Conservation (phyloP, 140 eudicot genomes). For the Anethum foeniculum region DNA sequence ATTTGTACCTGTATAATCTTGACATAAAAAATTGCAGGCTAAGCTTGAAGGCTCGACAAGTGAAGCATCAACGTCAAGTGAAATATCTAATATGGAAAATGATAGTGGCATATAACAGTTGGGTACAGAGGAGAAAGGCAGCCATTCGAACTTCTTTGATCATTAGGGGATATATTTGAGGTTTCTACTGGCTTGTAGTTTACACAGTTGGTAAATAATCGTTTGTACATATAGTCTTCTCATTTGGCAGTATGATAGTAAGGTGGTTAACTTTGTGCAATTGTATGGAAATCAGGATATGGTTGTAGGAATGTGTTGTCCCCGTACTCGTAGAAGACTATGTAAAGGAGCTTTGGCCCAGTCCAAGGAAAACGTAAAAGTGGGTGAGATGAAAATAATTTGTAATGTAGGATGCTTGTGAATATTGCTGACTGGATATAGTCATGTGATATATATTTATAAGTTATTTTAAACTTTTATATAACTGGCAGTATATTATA, state of each 20-base stretch:
- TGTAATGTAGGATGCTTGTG: background rate
- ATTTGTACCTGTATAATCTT: background rate
- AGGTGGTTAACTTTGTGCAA: background rate
- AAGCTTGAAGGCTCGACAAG: constrained; percentile 8
- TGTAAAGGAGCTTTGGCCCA: background rate
- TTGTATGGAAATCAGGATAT: background rate
- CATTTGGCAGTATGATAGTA: background rate
- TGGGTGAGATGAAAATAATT: background rate
- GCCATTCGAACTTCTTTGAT: background rate
- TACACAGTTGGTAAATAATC: background rate
- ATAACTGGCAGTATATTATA: too few relatives aligned
- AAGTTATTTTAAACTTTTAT: too few relatives aligned
- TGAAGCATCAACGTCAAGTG: constrained; percentile 8
- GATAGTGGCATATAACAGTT: background rate
- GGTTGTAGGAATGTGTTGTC: background rate
- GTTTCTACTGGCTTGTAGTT: background rate
- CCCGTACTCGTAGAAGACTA: background rate
- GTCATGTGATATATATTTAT: too few relatives aligned
- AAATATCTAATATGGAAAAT: constrained; percentile 2
- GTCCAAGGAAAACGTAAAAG: background rate
- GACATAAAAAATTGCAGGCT: constrained; percentile 3
- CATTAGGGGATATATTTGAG: background rate
- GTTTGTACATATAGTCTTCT: background rate
- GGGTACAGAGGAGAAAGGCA: background rate
- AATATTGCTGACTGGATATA: background rate